These are phyloP conservation scores for Pythium myriotylum DNA, from an alignment of 352 stramenopile genomes.

Conservation along the genomic window DNA sequence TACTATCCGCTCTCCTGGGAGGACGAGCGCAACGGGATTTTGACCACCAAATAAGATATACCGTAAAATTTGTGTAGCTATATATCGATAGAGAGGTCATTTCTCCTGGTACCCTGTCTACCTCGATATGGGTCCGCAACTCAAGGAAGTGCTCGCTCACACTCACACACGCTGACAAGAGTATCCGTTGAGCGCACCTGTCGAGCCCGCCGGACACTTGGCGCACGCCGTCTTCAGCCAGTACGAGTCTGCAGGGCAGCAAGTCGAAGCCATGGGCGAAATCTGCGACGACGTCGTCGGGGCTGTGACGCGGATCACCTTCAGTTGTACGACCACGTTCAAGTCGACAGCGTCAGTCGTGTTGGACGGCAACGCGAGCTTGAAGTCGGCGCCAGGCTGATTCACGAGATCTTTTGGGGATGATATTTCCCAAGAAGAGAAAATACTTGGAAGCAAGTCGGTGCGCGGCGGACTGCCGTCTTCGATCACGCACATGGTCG, in stretches of 20 bases:
- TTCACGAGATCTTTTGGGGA: conserved; percentile 4
- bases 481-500: conserved; percentile 10
- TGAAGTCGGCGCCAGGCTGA: not conserved
- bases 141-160: too few relatives aligned
- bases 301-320: conserved; percentile 2
- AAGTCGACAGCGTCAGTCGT: conserved; percentile 7
- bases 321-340: conserved; percentile 10
- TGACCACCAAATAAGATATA: too few relatives aligned
- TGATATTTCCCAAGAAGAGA: conserved; percentile 15
- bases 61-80: too few relatives aligned
- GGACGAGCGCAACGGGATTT: not conserved
- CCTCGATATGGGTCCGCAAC: too few relatives aligned
- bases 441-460: conserved; percentile 14
- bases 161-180: conserved; percentile 15
- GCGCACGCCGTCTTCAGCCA: not conserved
- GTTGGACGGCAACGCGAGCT: conserved; percentile 2
- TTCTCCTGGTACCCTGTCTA: too few relatives aligned
- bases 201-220: conserved; percentile 3
- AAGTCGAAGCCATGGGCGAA: not conserved
- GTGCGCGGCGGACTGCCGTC: conserved; percentile 1
- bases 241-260: conserved; percentile 1
- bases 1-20: conserved; percentile 5
- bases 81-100: too few relatives aligned
- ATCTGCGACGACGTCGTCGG: not conserved
- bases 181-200: conserved; percentile 19